A percentile compares a stretch with the other conserved stretches of the same genome.
Conservation (phyloP, 768 basidiomycete genomes). For the Xerocomus potaroensis region DNA sequence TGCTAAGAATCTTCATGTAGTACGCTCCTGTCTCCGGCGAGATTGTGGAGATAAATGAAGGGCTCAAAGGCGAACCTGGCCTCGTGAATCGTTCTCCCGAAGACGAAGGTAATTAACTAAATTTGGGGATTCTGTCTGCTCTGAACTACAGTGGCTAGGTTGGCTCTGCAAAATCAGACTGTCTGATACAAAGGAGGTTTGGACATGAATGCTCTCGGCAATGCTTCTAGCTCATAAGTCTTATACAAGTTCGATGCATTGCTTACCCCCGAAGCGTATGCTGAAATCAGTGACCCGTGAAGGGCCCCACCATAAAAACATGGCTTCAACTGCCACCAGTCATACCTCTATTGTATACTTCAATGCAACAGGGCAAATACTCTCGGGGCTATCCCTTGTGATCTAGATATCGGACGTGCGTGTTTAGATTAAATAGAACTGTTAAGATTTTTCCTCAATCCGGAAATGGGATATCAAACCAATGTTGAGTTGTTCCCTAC, state of each 20-base stretch:
- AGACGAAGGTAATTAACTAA: conserved; percentile 56
- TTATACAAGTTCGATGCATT: conserved; percentile 58
- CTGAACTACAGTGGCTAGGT: conserved; percentile 42
- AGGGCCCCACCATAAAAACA: neutral
- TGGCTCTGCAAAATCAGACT: conserved; percentile 96
- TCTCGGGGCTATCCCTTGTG: neutral
- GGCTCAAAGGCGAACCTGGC: conserved; percentile 61
- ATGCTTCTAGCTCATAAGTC: neutral
- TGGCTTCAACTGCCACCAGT: conserved; percentile 26
- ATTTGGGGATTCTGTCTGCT: neutral
- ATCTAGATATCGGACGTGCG: conserved; percentile 5
- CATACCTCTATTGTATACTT: conserved; percentile 1
- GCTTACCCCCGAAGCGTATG: conserved; percentile 75
- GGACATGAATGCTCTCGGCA: conserved; percentile 8
- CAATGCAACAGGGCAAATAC: neutral
- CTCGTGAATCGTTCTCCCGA: conserved; percentile 88
- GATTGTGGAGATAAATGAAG: conserved; percentile 74
- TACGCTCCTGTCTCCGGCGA: conserved; percentile 92
- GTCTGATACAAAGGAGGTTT: conserved; percentile 71
- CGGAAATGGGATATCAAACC: too few relatives aligned
- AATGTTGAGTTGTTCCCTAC: too few relatives aligned
- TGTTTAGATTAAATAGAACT: conserved; percentile 14
- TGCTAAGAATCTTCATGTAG: conserved; percentile 35
- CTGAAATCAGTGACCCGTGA: conserved; percentile 48
- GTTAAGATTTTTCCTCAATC: neutral